phyloP scores from a whole-genome alignment of 352 stramenopile genomes.

The Phytophthora sp. region DNA sequence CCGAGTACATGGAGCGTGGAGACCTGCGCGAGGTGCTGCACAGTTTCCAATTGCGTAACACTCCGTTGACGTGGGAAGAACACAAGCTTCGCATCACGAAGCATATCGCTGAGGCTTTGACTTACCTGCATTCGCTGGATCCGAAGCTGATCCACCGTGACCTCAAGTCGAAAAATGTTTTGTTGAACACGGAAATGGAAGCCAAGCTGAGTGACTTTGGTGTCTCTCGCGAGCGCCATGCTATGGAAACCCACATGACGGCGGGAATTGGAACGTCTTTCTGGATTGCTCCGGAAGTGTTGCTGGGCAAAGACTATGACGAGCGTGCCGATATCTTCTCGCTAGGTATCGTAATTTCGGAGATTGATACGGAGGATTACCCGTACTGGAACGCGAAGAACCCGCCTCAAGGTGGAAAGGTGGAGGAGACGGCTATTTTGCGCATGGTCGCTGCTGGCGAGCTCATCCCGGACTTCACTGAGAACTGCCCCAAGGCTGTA shows the following conservation, averaged over 20 bases:
- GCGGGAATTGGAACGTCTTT: constrained; percentile 70
- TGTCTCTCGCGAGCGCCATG: constrained; percentile 61
- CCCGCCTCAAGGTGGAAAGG: constrained; percentile 44
- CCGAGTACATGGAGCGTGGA: constrained; percentile 77
- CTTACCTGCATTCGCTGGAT: constrained; percentile 71
- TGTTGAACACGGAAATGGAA: constrained; percentile 67
- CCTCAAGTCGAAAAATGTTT: constrained; percentile 77
- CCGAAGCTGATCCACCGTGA: constrained; percentile 78
- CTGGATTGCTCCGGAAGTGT: constrained; percentile 75
- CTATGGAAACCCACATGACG: constrained; percentile 74
- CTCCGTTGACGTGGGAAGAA: constrained; percentile 46
- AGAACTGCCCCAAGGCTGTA: constrained; percentile 49
- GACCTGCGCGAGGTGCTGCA: constrained; percentile 69
- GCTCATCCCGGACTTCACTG: constrained; percentile 59
- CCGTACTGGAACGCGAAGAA: constrained; percentile 71
- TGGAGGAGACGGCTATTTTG: constrained; percentile 62
- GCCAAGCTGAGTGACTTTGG: constrained; percentile 85
- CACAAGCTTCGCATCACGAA: constrained; percentile 62
- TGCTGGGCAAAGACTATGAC: constrained; percentile 62
- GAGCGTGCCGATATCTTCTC: constrained; percentile 67
- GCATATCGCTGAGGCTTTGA: constrained; percentile 65
- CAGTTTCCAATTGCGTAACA: constrained; percentile 51
- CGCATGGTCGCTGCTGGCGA: constrained; percentile 67
- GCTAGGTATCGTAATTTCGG: constrained; percentile 53
- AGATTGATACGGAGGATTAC: constrained; percentile 68